Evolutionary conservation across 192 early-diverging fungal species (phyloP).

Genomic region (Phycomyces nitens): DNA sequence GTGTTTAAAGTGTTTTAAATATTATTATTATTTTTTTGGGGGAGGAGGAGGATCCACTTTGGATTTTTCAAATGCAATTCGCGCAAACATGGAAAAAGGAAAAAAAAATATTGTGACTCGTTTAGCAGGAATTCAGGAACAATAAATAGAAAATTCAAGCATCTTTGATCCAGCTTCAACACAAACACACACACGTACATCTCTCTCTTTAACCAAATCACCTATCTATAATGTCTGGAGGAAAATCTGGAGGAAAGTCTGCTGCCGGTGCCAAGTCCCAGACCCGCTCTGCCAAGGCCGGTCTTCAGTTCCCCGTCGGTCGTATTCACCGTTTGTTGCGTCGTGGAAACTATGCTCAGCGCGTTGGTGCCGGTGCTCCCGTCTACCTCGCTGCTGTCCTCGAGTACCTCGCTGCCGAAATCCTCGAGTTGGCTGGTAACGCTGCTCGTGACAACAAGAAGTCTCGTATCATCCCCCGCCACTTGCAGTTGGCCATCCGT

Average conservation of each 20-base stretch:
- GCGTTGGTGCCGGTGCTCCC: constrained; percentile 83
- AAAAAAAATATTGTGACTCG: no score
- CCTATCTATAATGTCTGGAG: constrained; percentile 60
- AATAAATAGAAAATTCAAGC: no score
- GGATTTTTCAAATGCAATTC: no score
- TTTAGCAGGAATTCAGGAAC: no score
- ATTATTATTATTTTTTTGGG: no score
- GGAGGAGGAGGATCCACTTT: no score
- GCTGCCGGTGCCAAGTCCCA: constrained; percentile 57
- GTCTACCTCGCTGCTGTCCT: constrained; percentile 87
- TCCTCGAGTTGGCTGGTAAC: constrained; percentile 87
- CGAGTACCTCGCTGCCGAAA: constrained; percentile 88
- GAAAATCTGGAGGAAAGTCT: constrained; percentile 75
- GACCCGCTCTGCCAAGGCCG: constrained; percentile 77
- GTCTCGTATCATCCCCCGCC: constrained; percentile 85
- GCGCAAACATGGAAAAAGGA: no score
- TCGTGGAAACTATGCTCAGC: constrained; percentile 28
- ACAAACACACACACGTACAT: no score
- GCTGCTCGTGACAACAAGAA: constrained; percentile 90
- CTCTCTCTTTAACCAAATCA: no score
- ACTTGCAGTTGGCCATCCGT: constrained; percentile 85
- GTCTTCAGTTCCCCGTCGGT: constrained; percentile 88
- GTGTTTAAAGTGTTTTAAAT: no score
- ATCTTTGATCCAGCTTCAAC: no score
- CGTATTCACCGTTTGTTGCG: constrained; percentile 21